phyloP scores from a whole-genome alignment of 2,329 filamentous ascomycete species.

The Dactylellina parvicollis region DNA sequence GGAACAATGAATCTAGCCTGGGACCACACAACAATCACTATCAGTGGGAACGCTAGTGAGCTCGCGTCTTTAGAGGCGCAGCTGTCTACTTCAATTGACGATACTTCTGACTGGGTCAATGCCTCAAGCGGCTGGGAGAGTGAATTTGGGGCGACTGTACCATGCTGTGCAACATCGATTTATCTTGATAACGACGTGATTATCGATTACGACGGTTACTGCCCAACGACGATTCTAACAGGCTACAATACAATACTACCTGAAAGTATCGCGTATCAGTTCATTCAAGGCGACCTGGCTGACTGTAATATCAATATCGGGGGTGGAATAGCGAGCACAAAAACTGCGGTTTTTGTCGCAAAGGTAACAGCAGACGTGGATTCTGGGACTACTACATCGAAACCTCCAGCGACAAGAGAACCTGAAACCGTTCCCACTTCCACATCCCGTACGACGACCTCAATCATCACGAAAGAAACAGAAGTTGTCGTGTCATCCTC shows the following conservation, averaged over 20 bases:
- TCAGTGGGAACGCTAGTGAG: slow-evolving; percentile 35
- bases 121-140: slow-evolving; percentile 24
- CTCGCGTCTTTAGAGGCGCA: slow-evolving; percentile 24
- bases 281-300: slow-evolving; percentile 19
- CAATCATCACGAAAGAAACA: slow-evolving; percentile 15
- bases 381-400: not conserved
- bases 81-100: slow-evolving; percentile 14
- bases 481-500: slow-evolving; percentile 16
- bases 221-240: slow-evolving; percentile 36
- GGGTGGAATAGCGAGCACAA: slow-evolving; percentile 41
- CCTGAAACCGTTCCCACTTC: slow-evolving; percentile 11
- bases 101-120: slow-evolving; percentile 29
- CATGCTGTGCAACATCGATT: slow-evolving; percentile 28
- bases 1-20: slow-evolving; percentile 37
- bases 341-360: slow-evolving; percentile 33
- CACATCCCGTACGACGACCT: slow-evolving; percentile 5
- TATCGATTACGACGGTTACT: slow-evolving; percentile 38
- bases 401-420: slow-evolving; percentile 25
- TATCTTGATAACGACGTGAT: slow-evolving; percentile 21
- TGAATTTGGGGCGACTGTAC: not conserved
- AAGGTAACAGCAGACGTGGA: slow-evolving; percentile 32
- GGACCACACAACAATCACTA: slow-evolving; percentile 42
- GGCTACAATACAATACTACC: slow-evolving; percentile 37
- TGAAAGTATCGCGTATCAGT: slow-evolving; percentile 5
- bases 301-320: slow-evolving; percentile 41